These are phyloP conservation scores for Crithidia brevicula DNA, from an alignment of 208 protist genomes.

Conservation along the genomic window DNA sequence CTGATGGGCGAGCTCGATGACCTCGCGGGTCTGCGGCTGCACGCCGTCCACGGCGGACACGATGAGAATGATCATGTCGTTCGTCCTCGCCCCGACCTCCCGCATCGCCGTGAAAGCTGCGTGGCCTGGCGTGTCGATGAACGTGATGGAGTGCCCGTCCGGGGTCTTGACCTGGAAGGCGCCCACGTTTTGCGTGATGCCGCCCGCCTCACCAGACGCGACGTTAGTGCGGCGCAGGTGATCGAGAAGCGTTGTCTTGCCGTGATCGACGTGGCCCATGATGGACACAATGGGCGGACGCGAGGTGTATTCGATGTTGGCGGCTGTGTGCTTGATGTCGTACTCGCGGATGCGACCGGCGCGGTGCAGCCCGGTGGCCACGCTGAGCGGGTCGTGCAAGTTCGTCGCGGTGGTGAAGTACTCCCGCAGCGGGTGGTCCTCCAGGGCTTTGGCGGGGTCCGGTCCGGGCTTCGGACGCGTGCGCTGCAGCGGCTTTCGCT, in stretches of 20 bases:
- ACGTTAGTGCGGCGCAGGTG: conserved; percentile 94
- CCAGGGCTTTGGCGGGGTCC: conserved; percentile 74
- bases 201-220: conserved; percentile 94
- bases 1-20: conserved; percentile 79
- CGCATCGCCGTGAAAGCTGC: conserved; percentile 96
- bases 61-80: conserved; percentile 97
- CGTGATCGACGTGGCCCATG: conserved; percentile 99
- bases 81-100: conserved; percentile 92
- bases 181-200: conserved; percentile 98
- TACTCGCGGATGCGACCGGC: conserved; percentile 80
- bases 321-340: conserved; percentile 86
- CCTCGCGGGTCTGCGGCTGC: conserved; percentile 95
- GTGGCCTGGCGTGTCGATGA: conserved; percentile 99
- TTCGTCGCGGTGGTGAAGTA: conserved; percentile 89
- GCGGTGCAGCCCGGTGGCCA: conserved; percentile 78
- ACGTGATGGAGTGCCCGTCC: conserved; percentile 87
- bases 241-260: conserved; percentile 98
- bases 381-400: conserved; percentile 78
- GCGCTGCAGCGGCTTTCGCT: conserved; percentile 79
- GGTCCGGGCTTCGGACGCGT: conserved; percentile 70
- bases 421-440: conserved; percentile 85
- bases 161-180: conserved; percentile 84
- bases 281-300: conserved; percentile 97
- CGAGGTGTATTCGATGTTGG: conserved; percentile 73
- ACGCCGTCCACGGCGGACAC: conserved; percentile 97